A percentile compares a stretch with the other conserved stretches of the same genome.
Evolutionary conservation across 108 stramenopile genomes (phyloP).

Genomic region (Pseudonitzschia pungens): DNA sequence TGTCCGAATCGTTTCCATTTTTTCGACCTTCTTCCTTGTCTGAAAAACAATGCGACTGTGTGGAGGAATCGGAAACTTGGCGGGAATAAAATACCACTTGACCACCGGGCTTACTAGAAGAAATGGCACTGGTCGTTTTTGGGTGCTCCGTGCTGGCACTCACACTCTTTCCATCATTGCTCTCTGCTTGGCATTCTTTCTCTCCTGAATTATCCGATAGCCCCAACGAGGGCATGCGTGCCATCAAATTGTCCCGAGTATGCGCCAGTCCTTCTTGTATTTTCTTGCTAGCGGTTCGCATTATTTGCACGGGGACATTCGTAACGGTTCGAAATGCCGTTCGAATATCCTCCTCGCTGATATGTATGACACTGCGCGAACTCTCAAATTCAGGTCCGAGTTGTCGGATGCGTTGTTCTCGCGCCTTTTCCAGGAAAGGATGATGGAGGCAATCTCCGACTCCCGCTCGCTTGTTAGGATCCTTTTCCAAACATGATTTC

Average conservation of each 20-base stretch:
- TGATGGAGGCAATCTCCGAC: constrained; percentile 87
- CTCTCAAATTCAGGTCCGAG: constrained; percentile 36
- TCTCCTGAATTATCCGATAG: neutral
- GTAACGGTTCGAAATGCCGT: constrained; percentile 52
- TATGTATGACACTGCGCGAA: constrained; percentile 22
- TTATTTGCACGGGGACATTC: constrained; percentile 37
- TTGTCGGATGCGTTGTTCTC: constrained; percentile 46
- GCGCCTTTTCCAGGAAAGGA: constrained; percentile 58
- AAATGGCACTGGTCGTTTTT: neutral
- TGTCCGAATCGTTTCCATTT: no score
- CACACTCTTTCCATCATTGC: neutral
- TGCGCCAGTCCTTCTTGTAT: constrained; percentile 41
- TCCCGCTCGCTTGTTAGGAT: constrained; percentile 67
- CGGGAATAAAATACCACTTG: neutral
- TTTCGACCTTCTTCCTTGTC: neutral
- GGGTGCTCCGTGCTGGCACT: neutral
- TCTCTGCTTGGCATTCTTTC: neutral
- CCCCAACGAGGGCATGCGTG: constrained; percentile 10
- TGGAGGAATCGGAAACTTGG: neutral
- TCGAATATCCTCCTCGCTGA: constrained; percentile 42
- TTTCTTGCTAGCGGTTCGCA: constrained; percentile 38
- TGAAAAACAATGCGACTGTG: neutral
- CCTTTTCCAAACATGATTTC: constrained; percentile 57
- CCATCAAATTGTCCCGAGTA: constrained; percentile 21
- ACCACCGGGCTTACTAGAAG: neutral